These are phyloP conservation scores for Phytophthora vignae DNA, from an alignment of 352 stramenopile genomes.

Conservation along the genomic window DNA sequence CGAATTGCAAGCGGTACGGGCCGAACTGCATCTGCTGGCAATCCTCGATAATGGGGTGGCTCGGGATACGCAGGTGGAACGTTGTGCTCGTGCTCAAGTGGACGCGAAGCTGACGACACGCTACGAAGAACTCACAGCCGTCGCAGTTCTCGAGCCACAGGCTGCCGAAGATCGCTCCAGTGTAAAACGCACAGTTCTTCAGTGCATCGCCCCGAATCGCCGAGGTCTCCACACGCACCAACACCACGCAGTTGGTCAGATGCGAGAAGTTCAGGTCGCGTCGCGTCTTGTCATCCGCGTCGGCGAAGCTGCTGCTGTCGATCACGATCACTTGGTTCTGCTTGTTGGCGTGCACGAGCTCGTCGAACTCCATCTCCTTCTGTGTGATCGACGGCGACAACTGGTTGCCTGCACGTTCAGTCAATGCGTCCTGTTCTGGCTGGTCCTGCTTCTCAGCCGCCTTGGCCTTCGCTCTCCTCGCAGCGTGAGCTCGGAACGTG, in stretches of 20 bases:
- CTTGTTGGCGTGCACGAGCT: slow-evolving; percentile 67
- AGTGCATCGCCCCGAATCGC: slow-evolving; percentile 77
- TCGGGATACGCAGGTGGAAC: slow-evolving; percentile 86
- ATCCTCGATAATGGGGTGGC: slow-evolving; percentile 93
- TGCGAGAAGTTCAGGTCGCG: slow-evolving; percentile 80
- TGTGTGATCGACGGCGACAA: slow-evolving; percentile 1
- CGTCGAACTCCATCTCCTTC: slow-evolving; percentile 44
- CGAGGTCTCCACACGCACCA: slow-evolving; percentile 74
- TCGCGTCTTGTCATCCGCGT: slow-evolving; percentile 35
- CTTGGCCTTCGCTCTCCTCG: slow-evolving; percentile 32
- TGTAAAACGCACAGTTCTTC: slow-evolving; percentile 77
- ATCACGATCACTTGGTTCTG: slow-evolving; percentile 78
- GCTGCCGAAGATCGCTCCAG: slow-evolving; percentile 81
- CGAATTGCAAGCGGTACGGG: slow-evolving; percentile 74
- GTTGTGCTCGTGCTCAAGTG: slow-evolving; percentile 71
- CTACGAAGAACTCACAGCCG: slow-evolving; percentile 82
- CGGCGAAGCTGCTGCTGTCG: slow-evolving; percentile 57
- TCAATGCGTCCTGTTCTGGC: slow-evolving; percentile 17
- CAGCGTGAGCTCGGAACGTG: slow-evolving; percentile 61
- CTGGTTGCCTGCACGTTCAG: slow-evolving; percentile 13
- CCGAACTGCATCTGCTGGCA: slow-evolving; percentile 87
- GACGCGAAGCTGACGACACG: slow-evolving; percentile 88
- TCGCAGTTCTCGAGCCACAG: slow-evolving; percentile 88
- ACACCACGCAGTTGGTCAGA: slow-evolving; percentile 76
- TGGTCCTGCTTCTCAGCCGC: slow-evolving; percentile 25